These are phyloP conservation scores for Rhodotorula babjevae DNA, from an alignment of 768 basidiomycete genomes.

Conservation along the genomic window DNA sequence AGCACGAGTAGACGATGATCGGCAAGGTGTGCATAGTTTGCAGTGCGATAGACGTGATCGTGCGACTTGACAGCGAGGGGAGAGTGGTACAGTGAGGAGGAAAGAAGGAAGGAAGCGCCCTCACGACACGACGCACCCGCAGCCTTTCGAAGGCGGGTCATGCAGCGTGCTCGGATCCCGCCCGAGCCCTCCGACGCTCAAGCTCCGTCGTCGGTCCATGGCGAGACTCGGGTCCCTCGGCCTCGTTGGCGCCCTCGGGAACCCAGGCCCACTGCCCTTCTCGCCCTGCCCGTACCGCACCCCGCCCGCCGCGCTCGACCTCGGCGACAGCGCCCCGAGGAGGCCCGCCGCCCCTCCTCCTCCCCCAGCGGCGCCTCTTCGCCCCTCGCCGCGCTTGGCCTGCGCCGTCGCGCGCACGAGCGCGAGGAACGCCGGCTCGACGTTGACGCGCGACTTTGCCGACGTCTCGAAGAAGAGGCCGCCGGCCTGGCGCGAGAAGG, in stretches of 20 bases:
- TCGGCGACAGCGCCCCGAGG: not conserved
- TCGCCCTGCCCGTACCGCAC: slow-evolving; percentile 20
- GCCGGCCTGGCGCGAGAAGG: slow-evolving; percentile 24
- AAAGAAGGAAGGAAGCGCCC: not conserved
- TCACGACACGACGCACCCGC: slow-evolving; percentile 13
- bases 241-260: not conserved
- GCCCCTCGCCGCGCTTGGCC: not conserved
- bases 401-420: slow-evolving; percentile 39
- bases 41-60: not conserved
- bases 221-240: slow-evolving; percentile 14
- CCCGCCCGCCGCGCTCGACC: not conserved
- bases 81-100: not conserved
- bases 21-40: too few species aligned
- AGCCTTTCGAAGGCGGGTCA: slow-evolving; percentile 6
- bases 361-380: not conserved
- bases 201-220: slow-evolving; percentile 35
- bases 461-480: slow-evolving; percentile 42
- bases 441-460: slow-evolving; percentile 44
- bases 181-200: slow-evolving; percentile 33
- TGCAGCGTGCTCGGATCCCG: slow-evolving; percentile 18
- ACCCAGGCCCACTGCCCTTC: slow-evolving; percentile 1
- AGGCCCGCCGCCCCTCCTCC: not conserved
- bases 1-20: not conserved
- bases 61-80: not conserved
- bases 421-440: slow-evolving; percentile 53